A percentile compares a stretch with the other conserved stretches of the same genome.
phyloP scores from a whole-genome alignment of 768 basidiomycete species.

The Tylopilus subfusipes region DNA sequence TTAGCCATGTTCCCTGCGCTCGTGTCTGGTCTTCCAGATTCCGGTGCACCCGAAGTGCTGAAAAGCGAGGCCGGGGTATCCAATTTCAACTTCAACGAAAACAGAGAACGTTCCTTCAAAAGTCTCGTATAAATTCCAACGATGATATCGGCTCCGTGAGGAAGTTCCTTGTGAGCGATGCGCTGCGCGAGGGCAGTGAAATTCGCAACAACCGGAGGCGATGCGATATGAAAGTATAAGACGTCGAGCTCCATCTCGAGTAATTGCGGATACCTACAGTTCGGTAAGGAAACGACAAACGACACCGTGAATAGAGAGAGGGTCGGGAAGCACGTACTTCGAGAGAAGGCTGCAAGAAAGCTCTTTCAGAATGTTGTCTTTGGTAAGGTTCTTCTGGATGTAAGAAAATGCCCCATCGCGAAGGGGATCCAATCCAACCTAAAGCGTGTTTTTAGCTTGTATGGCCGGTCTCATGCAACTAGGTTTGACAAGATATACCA shows the following conservation, averaged over 20 bases:
- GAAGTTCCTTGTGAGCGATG: not conserved
- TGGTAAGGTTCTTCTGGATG: slow-evolving; percentile 17
- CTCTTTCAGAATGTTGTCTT: slow-evolving; percentile 25
- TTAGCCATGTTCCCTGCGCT: too few relatives aligned
- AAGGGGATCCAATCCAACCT: slow-evolving; percentile 22
- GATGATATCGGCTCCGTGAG: not conserved
- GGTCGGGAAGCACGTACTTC: not conserved
- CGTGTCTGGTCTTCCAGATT: too few relatives aligned
- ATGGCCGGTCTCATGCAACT: too few relatives aligned
- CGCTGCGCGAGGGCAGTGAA: not conserved
- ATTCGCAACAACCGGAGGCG: not conserved
- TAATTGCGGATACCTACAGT: not conserved
- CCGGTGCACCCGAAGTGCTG: too few relatives aligned
- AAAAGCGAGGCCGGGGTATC: too few relatives aligned
- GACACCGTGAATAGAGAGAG: not conserved
- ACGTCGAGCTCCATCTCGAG: not conserved
- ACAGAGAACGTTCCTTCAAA: not conserved
- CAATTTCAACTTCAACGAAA: not conserved
- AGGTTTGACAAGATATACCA: not conserved
- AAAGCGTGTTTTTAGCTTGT: not conserved
- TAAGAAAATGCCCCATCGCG: slow-evolving; percentile 12
- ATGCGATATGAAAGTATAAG: not conserved
- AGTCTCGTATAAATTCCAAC: not conserved
- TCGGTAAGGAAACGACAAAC: not conserved
- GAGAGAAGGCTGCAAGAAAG: slow-evolving; percentile 17